A percentile compares a stretch with the other conserved stretches of the same genome.
Conservation (phyloP, 2,329 filamentous ascomycete species). For the Pseudogymnoascus sp. region DNA sequence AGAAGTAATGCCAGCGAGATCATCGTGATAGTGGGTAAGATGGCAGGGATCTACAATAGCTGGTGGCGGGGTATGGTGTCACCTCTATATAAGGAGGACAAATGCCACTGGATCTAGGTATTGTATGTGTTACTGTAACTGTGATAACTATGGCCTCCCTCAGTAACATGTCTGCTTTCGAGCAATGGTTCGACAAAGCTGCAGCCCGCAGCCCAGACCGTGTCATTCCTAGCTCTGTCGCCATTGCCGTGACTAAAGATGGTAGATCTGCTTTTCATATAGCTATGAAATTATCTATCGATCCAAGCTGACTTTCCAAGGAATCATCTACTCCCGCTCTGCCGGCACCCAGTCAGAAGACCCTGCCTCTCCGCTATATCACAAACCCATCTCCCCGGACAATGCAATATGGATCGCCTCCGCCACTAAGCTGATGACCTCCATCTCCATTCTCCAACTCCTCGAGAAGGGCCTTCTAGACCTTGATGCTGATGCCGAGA, state of each 20-base stretch:
- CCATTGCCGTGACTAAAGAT: background rate
- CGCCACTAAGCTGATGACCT: background rate
- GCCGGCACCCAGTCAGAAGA: background rate
- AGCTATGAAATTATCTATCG: background rate
- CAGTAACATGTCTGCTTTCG: background rate
- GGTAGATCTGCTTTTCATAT: background rate
- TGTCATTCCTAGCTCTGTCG: background rate
- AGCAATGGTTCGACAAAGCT: background rate
- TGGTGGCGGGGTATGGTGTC: background rate
- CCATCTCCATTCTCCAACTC: background rate
- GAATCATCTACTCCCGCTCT: background rate
- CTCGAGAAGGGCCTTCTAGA: background rate
- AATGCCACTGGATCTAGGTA: background rate
- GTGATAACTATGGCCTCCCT: background rate
- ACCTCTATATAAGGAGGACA: background rate
- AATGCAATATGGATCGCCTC: background rate
- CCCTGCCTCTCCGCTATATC: background rate
- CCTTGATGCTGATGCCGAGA: background rate
- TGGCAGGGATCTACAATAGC: background rate
- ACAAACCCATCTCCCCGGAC: background rate
- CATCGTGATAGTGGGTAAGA: background rate
- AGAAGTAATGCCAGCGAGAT: background rate
- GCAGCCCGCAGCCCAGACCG: background rate
- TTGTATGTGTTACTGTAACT: background rate
- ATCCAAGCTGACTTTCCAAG: background rate